Evolutionary conservation across 768 basidiomycete genomes (phyloP).

Genomic region (Russula abietina): DNA sequence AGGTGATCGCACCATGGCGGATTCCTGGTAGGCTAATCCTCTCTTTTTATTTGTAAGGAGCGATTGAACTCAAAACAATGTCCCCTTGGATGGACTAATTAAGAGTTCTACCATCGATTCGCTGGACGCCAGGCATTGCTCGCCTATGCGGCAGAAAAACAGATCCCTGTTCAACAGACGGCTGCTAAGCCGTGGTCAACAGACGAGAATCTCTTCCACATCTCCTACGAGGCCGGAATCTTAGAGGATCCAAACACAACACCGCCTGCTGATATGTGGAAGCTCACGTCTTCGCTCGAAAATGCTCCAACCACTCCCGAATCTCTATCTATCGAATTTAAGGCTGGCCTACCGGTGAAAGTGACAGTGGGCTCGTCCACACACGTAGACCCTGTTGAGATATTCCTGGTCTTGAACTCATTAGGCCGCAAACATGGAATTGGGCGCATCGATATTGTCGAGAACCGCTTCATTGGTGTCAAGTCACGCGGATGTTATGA

Average conservation of each 20-base stretch:
- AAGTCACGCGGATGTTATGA: slow-evolving; percentile 99
- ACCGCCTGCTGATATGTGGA: slow-evolving; percentile 98
- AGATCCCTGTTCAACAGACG: slow-evolving; percentile 93
- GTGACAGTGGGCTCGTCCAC: slow-evolving; percentile 54
- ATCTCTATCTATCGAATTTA: slow-evolving; percentile 78
- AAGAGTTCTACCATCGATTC: slow-evolving; percentile 97
- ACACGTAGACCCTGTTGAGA: slow-evolving; percentile 88
- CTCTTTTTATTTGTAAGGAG: background rate
- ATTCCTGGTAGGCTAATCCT: slow-evolving; percentile 59
- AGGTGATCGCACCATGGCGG: slow-evolving; percentile 98
- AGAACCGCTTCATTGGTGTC: slow-evolving; percentile 99
- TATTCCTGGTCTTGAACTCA: slow-evolving; percentile 87
- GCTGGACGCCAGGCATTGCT: slow-evolving; percentile 92
- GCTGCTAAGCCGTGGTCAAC: slow-evolving; percentile 98
- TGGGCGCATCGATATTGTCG: slow-evolving; percentile 97
- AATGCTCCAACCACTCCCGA: slow-evolving; percentile 76
- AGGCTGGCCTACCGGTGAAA: slow-evolving; percentile 79
- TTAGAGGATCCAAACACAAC: slow-evolving; percentile 94
- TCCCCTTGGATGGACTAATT: background rate
- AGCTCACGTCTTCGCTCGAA: slow-evolving; percentile 81
- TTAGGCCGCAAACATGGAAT: slow-evolving; percentile 93
- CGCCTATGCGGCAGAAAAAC: slow-evolving; percentile 77
- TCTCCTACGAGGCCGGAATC: slow-evolving; percentile 99
- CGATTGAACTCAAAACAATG: background rate
- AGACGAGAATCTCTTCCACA: slow-evolving; percentile 99